Evolutionary conservation across 2,329 filamentous ascomycete species (phyloP), one percentile per base, ranked within the genome.

Genomic region (Shiraia bambusicola): DNA sequence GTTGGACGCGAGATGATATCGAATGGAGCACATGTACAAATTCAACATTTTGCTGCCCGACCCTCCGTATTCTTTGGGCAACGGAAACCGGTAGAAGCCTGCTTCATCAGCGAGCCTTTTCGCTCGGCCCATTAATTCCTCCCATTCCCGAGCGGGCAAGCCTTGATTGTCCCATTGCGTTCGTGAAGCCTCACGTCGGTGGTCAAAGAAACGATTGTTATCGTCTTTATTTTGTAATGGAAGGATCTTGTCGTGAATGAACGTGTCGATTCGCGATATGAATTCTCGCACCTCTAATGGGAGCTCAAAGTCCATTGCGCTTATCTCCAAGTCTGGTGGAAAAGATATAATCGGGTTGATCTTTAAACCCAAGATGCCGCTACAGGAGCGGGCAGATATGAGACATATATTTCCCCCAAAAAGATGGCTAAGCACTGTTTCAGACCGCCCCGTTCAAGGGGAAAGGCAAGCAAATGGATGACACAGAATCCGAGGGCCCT

Each of bases 151-250:
- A 5, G 72, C 73, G 1, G 81, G 81, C 2, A 83, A 70, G 2
- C 81, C 80, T 42, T 71, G 67, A 28, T 75, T 74, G 39, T 77
- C 74, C 79, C 80, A 84, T 56, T 84, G 74, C 2, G 81, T 84
- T 25, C 81, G 77, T 6, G 78, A 70, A 54, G 82, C 74, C 53
- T 84, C 81, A 49, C 81, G 77, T 13, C 81, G 76, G 62, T 84
- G 77, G 61, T 84, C 80, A 65, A 84, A 84, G 74, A 84, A 84
- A 43, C 80, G 76, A 40, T 80, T 71, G 57, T 84, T 84, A 60
- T 83, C 78, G 54, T 79, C 65, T 16, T 68, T 65, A 47, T 76
- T 65, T 59, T 84, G 78, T 1, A 82, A 67, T 1, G 79, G 79
- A 0, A 67, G 63, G 50, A 82, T 83, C 34, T 74, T 72, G 11